Evolutionary conservation across 2,329 filamentous ascomycete species (phyloP).

Genomic region (Exserohilum rostratum): DNA sequence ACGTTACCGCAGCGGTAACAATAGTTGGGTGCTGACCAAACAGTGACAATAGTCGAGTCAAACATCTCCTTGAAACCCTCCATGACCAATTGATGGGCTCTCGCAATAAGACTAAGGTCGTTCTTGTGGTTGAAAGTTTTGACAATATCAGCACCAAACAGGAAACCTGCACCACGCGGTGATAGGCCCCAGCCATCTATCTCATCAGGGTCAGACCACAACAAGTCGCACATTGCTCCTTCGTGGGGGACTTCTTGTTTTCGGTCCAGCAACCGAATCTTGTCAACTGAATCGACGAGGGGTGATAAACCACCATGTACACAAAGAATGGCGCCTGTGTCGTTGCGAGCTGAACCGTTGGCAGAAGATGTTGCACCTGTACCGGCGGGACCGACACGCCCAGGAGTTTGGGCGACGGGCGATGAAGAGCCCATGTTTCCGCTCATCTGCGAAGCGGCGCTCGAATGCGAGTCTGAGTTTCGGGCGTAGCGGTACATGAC

Average conservation of each 20-base stretch:
- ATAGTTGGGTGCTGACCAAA: constrained; percentile 85
- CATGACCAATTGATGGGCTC: constrained; percentile 98
- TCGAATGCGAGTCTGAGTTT: constrained; percentile 47
- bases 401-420: constrained; percentile 49
- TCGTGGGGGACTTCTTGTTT: constrained; percentile 99
- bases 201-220: constrained; percentile 98
- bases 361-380: constrained; percentile 77
- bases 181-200: constrained; percentile 97
- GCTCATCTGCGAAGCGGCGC: constrained; percentile 38
- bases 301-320: constrained; percentile 94
- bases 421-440: constrained; percentile 44
- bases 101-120: constrained; percentile 86
- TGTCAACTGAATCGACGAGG: constrained; percentile 90
- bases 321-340: constrained; percentile 75
- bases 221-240: constrained; percentile 96
- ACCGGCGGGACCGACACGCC: constrained; percentile 74
- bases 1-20: constrained; percentile 65
- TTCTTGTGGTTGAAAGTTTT: constrained; percentile 94
- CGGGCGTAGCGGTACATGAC: constrained; percentile 76
- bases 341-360: constrained; percentile 61
- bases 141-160: constrained; percentile 95
- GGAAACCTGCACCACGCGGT: constrained; percentile 90
- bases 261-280: constrained; percentile 87
- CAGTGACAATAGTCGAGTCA: constrained; percentile 84
- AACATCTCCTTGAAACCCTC: constrained; percentile 99